These are phyloP conservation scores for Candida buenavistaensis DNA, from an alignment of 1,139 yeast species.

Conservation along the genomic window DNA sequence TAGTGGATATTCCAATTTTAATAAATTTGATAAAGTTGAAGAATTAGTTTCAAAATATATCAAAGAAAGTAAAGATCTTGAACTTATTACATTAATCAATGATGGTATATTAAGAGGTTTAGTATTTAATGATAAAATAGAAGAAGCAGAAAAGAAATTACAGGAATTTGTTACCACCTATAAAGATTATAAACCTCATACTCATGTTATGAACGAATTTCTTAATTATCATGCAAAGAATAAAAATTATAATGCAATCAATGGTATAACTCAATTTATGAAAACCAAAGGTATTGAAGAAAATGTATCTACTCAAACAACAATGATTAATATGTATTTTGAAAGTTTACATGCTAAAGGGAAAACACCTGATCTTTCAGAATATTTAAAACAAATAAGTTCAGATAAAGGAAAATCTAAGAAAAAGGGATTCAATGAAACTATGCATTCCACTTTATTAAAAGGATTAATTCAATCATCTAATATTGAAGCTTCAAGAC, in stretches of 20 bases:
- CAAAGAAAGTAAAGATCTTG: slow-evolving; percentile 16
- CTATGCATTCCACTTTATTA: slow-evolving; percentile 55
- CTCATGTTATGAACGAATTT: slow-evolving; percentile 38
- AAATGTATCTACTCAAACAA: slow-evolving; percentile 68
- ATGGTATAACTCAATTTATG: slow-evolving; percentile 42
- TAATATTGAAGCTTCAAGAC: slow-evolving; percentile 54
- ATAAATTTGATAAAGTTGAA: slow-evolving; percentile 34
- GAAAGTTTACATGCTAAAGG: slow-evolving; percentile 48
- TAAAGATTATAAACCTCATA: slow-evolving; percentile 32
- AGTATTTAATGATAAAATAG: slow-evolving; percentile 28
- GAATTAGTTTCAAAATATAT: slow-evolving; percentile 22
- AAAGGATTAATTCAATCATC: slow-evolving; percentile 53
- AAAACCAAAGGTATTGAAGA: slow-evolving; percentile 45
- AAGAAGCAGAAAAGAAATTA: slow-evolving; percentile 36
- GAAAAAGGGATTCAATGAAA: slow-evolving; percentile 44
- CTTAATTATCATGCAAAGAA: slow-evolving; percentile 31
- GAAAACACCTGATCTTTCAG: slow-evolving; percentile 40
- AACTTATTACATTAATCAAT: slow-evolving; percentile 30
- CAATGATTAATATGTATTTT: slow-evolving; percentile 56
- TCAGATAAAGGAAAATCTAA: slow-evolving; percentile 44
- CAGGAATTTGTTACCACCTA: slow-evolving; percentile 27
- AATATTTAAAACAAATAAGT: slow-evolving; percentile 41
- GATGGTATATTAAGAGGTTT: slow-evolving; percentile 41
- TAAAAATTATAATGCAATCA: slow-evolving; percentile 38
- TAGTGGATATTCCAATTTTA: slow-evolving; percentile 38